A percentile compares a stretch with the other conserved stretches of the same genome.
These are phyloP conservation scores for Xerocomus minutiporus DNA, from an alignment of 1,284 basidiomycete species.

Conservation along the genomic window DNA sequence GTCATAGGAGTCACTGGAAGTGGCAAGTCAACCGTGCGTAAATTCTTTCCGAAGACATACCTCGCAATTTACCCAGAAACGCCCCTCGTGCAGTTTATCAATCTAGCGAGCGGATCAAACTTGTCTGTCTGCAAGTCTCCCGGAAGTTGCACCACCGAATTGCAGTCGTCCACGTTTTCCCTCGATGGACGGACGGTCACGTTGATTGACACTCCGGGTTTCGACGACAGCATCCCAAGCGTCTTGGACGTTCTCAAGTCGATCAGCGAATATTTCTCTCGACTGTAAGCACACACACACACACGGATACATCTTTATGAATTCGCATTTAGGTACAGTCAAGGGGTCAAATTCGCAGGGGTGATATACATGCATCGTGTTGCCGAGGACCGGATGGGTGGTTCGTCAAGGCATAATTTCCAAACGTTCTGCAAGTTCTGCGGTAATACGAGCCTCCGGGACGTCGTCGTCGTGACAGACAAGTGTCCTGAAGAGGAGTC, in stretches of 20 bases:
- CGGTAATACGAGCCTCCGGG: conserved; percentile 41
- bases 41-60: background rate
- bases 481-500: conserved; percentile 37
- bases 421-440: conserved; percentile 45
- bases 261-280: conserved; percentile 27
- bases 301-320: background rate
- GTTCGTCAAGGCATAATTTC: conserved; percentile 43
- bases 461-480: conserved; percentile 43
- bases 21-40: conserved; percentile 39
- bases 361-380: conserved; percentile 52
- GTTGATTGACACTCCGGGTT: conserved; percentile 37
- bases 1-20: conserved; percentile 41
- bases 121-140: conserved; percentile 18
- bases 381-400: conserved; percentile 42
- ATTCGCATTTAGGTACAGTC: conserved; percentile 26
- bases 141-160: conserved; percentile 20
- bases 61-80: conserved; percentile 1
- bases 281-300: conserved; percentile 18
- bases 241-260: conserved; percentile 32
- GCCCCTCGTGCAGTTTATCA: conserved; percentile 28
- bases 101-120: conserved; percentile 29
- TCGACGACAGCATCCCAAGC: conserved; percentile 29
- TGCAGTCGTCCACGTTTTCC: conserved; percentile 23
- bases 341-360: conserved; percentile 38
- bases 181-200: conserved; percentile 24